Base-by-base conservation (phyloP, 768 basidiomycete genomes). In the Lentinula boryana region DNA sequence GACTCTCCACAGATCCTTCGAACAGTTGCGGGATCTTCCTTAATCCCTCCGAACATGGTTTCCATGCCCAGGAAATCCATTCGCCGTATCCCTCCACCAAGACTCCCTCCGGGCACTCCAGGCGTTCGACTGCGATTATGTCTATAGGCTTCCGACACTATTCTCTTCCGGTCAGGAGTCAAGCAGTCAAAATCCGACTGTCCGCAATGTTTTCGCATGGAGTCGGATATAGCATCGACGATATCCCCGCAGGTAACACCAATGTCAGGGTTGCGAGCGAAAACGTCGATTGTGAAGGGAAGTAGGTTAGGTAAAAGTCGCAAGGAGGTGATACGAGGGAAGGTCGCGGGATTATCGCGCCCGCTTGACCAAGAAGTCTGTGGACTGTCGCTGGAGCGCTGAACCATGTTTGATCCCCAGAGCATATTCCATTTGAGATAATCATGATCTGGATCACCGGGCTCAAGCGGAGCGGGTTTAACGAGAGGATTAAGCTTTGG, bases 171-270 rank as follows among this genome's bases (percentile, higher is more conserved):
- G n/a, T 44, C 56, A 2, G 61, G 40, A 0, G 75, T 35, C 5
- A 85, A 69, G 2, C 65, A 62, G 4, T 82, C 76, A 67, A 77
- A 88, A 62, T 91, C 87, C 18, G 71, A 69, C 66, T 78, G 79
- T 15, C 74, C 72, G 2, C 85, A 74, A 49, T 84, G 77, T 18
- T 72, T 76, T 60, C 81, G 75, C 72, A 92, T 68, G 64, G 78
- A 77, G 1, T 71, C 66, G 48, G 79, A 77, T 54, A 92, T 72
- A 3, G 74, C 70, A 60, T 87, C 84, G 52, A 89, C 70, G 50
- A 89, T 74, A 61, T 89, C 87, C 5, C 83, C 85, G 62, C 88
- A 89, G 1, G 85, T 86, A 21, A 89, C 82, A 18, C 87, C 88
- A 33, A 77, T n/a, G 16, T 72, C 68, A 23, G 68, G 67, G 46